phyloP scores from a whole-genome alignment of 257 asterid genomes.

The Solanum clarkiae region DNA sequence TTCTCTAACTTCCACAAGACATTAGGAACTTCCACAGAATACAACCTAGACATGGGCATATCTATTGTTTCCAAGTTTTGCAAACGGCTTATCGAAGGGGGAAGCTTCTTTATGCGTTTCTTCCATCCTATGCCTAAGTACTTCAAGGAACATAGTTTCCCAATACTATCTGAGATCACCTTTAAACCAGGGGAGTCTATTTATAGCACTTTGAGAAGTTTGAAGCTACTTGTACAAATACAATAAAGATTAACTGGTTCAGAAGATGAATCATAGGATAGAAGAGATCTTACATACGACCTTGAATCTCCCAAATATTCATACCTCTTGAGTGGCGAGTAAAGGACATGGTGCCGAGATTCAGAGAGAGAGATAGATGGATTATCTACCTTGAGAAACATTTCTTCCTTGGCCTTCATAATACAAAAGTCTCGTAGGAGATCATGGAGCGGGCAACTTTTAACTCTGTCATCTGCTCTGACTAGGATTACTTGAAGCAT shows the following conservation, averaged over 20 bases:
- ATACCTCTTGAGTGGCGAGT: neutral
- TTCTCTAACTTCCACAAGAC: constrained; percentile 2
- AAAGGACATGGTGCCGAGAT: neutral
- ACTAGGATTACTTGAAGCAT: constrained; percentile 1
- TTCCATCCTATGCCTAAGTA: constrained; percentile 4
- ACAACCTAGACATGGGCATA: neutral
- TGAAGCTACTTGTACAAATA: neutral
- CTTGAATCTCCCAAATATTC: neutral
- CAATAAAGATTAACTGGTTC: neutral
- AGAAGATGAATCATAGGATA: neutral
- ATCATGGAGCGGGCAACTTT: neutral
- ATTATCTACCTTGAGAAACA: neutral
- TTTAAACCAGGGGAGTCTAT: neutral
- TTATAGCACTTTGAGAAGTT: neutral
- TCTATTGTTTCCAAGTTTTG: constrained; percentile 5
- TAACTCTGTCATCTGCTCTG: neutral
- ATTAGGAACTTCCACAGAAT: neutral
- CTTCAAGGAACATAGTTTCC: neutral
- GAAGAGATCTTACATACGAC: neutral
- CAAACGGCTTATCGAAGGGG: constrained; percentile 5
- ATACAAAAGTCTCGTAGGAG: constrained; percentile 3
- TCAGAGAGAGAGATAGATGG: neutral
- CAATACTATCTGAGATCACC: neutral
- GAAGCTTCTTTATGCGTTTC: neutral
- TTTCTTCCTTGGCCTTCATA: constrained; percentile 4